Evolutionary conservation across 2,329 filamentous ascomycete species (phyloP).

Genomic region (Trichoderma atrobrunneum): DNA sequence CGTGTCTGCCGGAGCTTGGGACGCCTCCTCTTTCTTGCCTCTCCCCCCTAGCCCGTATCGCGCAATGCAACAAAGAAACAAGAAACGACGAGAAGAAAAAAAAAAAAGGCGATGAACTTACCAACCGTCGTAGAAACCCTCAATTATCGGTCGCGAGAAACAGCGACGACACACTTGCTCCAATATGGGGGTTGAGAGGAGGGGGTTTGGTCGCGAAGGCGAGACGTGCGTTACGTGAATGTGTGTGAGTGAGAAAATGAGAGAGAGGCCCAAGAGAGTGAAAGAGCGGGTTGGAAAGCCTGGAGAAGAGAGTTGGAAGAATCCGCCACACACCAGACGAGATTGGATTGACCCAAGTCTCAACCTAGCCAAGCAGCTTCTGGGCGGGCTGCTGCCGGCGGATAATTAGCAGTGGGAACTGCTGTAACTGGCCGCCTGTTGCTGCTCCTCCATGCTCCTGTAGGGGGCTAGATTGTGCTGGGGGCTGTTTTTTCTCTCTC

Average conservation of each 20-base stretch:
- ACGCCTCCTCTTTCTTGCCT: background rate
- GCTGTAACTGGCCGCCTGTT: slow-evolving; percentile 1
- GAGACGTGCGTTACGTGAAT: slow-evolving; percentile 12
- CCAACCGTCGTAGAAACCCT: slow-evolving; percentile 12
- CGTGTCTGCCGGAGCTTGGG: background rate
- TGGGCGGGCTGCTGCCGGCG: slow-evolving; percentile 10
- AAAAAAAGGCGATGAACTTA: background rate
- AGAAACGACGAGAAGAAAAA: background rate
- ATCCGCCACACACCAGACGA: slow-evolving; percentile 7
- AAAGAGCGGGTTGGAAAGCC: slow-evolving; percentile 12
- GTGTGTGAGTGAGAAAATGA: slow-evolving; percentile 6
- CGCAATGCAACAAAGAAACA: background rate
- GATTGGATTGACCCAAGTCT: background rate
- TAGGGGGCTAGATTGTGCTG: background rate
- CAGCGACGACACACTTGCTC: slow-evolving; percentile 16
- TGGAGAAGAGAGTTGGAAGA: slow-evolving; percentile 12
- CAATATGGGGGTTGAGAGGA: slow-evolving; percentile 6
- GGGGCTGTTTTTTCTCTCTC: background rate
- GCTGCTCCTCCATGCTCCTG: background rate
- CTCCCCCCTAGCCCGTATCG: background rate
- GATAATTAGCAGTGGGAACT: slow-evolving; percentile 15
- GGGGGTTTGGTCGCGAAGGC: slow-evolving; percentile 12
- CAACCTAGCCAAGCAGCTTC: background rate
- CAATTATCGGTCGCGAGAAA: slow-evolving; percentile 5
- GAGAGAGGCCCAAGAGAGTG: slow-evolving; percentile 3